Percentiles rank a stretch among this genome's conserved stretches.
phyloP scores from a whole-genome alignment of 2,329 filamentous ascomycete genomes.

The Trichoderma pleuroti region DNA sequence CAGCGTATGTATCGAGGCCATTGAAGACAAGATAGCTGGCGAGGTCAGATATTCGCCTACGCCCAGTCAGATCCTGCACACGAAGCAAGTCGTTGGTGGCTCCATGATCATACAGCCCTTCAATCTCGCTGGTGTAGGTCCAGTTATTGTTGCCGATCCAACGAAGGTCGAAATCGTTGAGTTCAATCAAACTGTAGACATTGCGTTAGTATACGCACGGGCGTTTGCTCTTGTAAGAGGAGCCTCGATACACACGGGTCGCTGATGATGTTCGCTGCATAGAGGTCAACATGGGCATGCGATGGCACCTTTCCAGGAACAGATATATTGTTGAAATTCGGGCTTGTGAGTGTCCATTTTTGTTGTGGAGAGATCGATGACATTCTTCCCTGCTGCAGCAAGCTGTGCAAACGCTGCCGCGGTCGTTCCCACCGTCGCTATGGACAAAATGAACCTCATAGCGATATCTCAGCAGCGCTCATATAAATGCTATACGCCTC shows the following conservation, averaged over 20 bases:
- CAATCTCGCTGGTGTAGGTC: constrained; percentile 1
- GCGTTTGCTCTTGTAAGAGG: no score
- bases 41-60: neutral
- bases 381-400: neutral
- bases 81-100: neutral
- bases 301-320: constrained; percentile 7
- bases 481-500: neutral
- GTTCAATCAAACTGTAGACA: neutral
- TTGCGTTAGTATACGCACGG: neutral
- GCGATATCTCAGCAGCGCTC: neutral
- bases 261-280: neutral
- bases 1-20: constrained; percentile 4
- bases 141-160: constrained; percentile 4
- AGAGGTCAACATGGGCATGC: constrained; percentile 1
- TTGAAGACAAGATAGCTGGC: constrained; percentile 6
- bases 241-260: neutral
- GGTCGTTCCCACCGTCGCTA: neutral
- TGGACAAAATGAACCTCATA: neutral
- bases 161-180: constrained; percentile 5
- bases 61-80: neutral
- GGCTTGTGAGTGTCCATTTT: constrained; percentile 3
- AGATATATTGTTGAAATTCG: neutral
- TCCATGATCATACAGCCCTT: neutral
- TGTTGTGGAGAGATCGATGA: neutral
- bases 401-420: neutral